Evolutionary conservation across 768 basidiomycete genomes (phyloP).

Genomic region (Leccinum boreale): DNA sequence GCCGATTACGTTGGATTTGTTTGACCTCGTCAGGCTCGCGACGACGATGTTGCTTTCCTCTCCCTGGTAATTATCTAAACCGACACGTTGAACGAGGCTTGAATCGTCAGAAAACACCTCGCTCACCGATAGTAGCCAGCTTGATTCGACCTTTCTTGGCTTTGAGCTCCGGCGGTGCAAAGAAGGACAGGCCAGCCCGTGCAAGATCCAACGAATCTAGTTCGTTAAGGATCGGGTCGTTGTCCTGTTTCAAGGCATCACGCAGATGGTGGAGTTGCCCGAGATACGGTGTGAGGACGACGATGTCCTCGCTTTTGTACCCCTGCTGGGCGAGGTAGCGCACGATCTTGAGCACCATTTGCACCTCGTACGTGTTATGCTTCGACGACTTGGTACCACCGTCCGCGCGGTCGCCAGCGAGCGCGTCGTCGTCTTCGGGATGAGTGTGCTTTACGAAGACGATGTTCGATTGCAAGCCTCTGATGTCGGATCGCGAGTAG

Average conservation of each 20-base stretch:
- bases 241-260: constrained; percentile 39
- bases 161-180: constrained; percentile 34
- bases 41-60: constrained; percentile 72
- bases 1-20: constrained; percentile 53
- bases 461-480: constrained; percentile 54
- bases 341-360: constrained; percentile 64
- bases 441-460: constrained; percentile 58
- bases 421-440: constrained; percentile 48
- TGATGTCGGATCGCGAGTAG: constrained; percentile 43
- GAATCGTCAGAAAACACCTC: background rate
- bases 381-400: constrained; percentile 50
- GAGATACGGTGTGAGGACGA: constrained; percentile 67
- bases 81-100: background rate
- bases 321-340: constrained; percentile 66
- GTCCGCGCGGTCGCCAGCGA: constrained; percentile 45
- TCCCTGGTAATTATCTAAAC: constrained; percentile 69
- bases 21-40: constrained; percentile 58
- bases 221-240: constrained; percentile 60
- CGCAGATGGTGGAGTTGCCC: constrained; percentile 56
- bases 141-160: constrained; percentile 39
- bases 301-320: constrained; percentile 57
- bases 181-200: constrained; percentile 46
- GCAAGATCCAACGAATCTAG: constrained; percentile 57
- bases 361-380: constrained; percentile 55
- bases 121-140: constrained; percentile 64